These are phyloP conservation scores for Tarenaya hassleriana DNA, from an alignment of 345 rosid species.

Conservation along the genomic window DNA sequence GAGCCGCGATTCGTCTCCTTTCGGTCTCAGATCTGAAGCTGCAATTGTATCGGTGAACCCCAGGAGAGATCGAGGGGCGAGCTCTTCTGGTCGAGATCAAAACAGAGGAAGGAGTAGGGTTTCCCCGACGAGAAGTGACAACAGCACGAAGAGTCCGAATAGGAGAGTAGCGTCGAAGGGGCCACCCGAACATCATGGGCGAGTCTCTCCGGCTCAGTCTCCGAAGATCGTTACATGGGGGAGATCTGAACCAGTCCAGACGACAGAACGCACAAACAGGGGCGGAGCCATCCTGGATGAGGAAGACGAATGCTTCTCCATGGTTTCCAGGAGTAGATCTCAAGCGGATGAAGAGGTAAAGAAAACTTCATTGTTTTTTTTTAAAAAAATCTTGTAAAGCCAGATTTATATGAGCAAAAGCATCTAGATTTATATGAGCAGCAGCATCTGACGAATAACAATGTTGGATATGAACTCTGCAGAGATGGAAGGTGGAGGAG, in stretches of 20 bases:
- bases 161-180: slow-evolving; percentile 38
- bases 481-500: slow-evolving; percentile 56
- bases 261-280: slow-evolving; percentile 27
- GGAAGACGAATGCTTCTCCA: slow-evolving; percentile 54
- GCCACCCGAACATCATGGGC: slow-evolving; percentile 33
- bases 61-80: slow-evolving; percentile 35
- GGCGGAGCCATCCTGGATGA: slow-evolving; percentile 13
- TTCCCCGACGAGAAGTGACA: slow-evolving; percentile 41
- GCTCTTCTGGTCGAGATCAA: slow-evolving; percentile 12
- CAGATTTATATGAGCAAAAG: not conserved
- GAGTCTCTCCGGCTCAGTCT: slow-evolving; percentile 46
- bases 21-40: slow-evolving; percentile 39
- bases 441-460: not conserved
- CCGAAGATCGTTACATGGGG: slow-evolving; percentile 30
- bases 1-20: slow-evolving; percentile 32
- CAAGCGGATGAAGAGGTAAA: slow-evolving; percentile 59
- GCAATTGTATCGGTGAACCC: slow-evolving; percentile 24
- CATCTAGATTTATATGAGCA: not conserved
- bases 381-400: not conserved
- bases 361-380: not conserved
- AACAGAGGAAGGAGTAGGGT: slow-evolving; percentile 37
- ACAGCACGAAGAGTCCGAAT: slow-evolving; percentile 42
- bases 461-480: slow-evolving; percentile 8
- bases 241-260: slow-evolving; percentile 32
- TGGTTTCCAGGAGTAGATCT: slow-evolving; percentile 50